Percentiles rank a stretch among this genome's conserved stretches.
phyloP scores from a whole-genome alignment of 139 green algal species.

The Chlamydomonas sp. region DNA sequence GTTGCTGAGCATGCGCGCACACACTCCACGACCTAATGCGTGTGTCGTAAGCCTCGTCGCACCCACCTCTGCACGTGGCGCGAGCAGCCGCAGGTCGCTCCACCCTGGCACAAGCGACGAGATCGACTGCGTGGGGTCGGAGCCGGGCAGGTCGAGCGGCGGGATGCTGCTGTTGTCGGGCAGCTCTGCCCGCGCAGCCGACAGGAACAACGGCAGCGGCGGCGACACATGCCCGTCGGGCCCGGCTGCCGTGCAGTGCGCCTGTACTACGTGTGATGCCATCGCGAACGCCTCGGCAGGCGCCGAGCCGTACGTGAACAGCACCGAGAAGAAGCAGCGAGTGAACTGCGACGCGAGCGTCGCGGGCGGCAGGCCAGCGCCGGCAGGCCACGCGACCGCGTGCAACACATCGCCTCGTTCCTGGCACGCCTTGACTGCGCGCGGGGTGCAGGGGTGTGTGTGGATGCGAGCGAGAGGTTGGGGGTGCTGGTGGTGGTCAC shows the following conservation, averaged over 20 bases:
- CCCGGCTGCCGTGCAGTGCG: conserved; percentile 20
- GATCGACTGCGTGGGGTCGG: conserved; percentile 15
- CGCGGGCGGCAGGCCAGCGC: conserved; percentile 20
- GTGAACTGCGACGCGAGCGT: conserved; percentile 54
- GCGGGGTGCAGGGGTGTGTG: too few species aligned
- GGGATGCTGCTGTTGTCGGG: conserved; percentile 53
- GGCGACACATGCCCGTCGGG: conserved; percentile 9
- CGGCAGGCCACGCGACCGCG: conserved; percentile 47
- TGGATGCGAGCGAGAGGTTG: too few species aligned
- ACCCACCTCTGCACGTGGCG: conserved; percentile 72
- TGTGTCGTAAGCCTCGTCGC: too few species aligned
- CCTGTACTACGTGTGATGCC: conserved; percentile 24
- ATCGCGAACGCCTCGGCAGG: conserved; percentile 66
- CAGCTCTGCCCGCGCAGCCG: conserved; percentile 30
- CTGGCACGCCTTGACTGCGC: conserved; percentile 19
- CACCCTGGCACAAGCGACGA: conserved; percentile 43
- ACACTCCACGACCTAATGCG: too few species aligned
- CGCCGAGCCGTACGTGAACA: conserved; percentile 31
- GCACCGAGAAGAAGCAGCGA: conserved; percentile 51
- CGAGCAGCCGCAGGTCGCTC: conserved; percentile 62
- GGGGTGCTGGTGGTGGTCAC: too few species aligned
- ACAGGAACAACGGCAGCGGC: conserved; percentile 41
- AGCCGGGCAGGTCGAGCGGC: conserved; percentile 18
- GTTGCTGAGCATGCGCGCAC: too few species aligned
- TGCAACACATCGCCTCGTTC: conserved; percentile 22